Conservation (phyloP, 73 alveolate genomes). For the Paraurostyla sp. region DNA sequence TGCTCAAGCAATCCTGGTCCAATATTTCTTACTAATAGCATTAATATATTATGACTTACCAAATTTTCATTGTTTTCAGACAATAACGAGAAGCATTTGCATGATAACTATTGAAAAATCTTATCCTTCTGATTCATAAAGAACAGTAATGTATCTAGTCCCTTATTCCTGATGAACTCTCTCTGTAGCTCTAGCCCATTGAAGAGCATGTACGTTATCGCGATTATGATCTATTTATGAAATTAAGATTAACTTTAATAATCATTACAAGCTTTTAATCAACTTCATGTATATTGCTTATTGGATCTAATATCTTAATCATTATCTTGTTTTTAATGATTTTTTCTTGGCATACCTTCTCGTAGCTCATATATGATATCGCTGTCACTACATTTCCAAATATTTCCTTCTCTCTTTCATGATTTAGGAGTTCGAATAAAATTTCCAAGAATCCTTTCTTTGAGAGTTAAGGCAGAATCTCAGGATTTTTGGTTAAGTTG, state of each 20-base stretch:
- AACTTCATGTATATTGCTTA: conserved; percentile 68
- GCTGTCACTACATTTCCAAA: conserved; percentile 83
- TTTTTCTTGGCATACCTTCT: conserved; percentile 68
- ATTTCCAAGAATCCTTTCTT: conserved; percentile 76
- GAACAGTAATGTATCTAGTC: conserved; percentile 67
- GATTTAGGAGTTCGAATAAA: conserved; percentile 68
- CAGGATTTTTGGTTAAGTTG: conserved; percentile 70
- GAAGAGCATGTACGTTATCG: conserved; percentile 70
- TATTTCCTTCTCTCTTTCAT: conserved; percentile 71
- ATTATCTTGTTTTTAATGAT: conserved; percentile 61
- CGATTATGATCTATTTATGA: conserved; percentile 61
- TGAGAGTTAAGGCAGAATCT: conserved; percentile 53
- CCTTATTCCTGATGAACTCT: conserved; percentile 63
- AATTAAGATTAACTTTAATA: neutral
- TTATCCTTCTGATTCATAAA: conserved; percentile 71
- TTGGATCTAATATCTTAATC: conserved; percentile 61
- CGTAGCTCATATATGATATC: conserved; percentile 68
- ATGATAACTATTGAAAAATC: conserved; percentile 70
- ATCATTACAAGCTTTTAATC: conserved; percentile 70
- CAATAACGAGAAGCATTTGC: conserved; percentile 76
- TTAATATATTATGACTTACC: neutral
- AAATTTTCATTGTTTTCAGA: conserved; percentile 75
- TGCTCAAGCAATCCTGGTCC: conserved; percentile 68
- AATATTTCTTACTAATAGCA: conserved; percentile 60
- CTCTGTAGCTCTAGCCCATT: conserved; percentile 44